phyloP scores from a whole-genome alignment of 2,329 filamentous ascomycete genomes.

The Esteya vermicola region DNA sequence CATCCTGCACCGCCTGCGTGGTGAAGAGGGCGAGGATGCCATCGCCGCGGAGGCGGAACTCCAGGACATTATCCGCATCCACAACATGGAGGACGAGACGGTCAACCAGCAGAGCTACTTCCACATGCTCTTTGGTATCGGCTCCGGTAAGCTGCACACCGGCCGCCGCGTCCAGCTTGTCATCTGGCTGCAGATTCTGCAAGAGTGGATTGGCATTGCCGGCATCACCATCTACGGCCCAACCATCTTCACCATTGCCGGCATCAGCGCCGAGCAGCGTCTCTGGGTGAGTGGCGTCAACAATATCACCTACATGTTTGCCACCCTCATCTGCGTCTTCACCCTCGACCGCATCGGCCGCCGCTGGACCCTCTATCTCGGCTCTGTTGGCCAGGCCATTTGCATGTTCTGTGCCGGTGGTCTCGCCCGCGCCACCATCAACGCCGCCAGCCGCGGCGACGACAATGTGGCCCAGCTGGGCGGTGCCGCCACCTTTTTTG shows the following conservation, averaged over 20 bases:
- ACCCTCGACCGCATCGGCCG: conserved; percentile 35
- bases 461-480: conserved; percentile 22
- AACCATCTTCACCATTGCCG: conserved; percentile 18
- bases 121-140: conserved; percentile 22
- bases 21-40: conserved; percentile 19
- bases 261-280: conserved; percentile 23
- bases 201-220: conserved; percentile 28
- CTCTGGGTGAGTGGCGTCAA: conserved; percentile 34
- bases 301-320: conserved; percentile 36
- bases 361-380: conserved; percentile 23
- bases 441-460: conserved; percentile 21
- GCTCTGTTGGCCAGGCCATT: conserved; percentile 18
- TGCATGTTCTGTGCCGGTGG: conserved; percentile 25
- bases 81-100: too few species aligned
- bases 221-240: conserved; percentile 24
- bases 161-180: conserved; percentile 25
- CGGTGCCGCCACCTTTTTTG: conserved; percentile 29
- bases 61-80: conserved; percentile 19
- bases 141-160: conserved; percentile 19
- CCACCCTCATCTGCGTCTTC: conserved; percentile 34
- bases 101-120: conserved; percentile 22
- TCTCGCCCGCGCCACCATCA: conserved; percentile 25
- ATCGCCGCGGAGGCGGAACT: conserved; percentile 19
- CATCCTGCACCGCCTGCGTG: conserved; percentile 17
- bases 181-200: conserved; percentile 25